Base-by-base conservation (phyloP, 1,284 basidiomycete genomes). In the Malassezia cuniculi region DNA sequence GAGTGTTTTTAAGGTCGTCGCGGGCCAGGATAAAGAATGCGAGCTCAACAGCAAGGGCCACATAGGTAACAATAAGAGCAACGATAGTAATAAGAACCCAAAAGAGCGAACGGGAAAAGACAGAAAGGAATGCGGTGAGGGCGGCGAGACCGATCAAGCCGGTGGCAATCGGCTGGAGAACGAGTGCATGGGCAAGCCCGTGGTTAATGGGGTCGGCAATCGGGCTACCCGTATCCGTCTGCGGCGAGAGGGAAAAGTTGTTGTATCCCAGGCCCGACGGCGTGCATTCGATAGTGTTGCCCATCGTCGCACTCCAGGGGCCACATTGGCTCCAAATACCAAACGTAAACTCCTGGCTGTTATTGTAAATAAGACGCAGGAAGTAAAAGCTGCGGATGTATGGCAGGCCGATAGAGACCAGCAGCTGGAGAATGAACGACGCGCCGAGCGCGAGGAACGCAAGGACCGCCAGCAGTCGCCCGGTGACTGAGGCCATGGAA, bases 351-450 rank as follows among this genome's bases (percentile, higher is more conserved):
- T 29, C 36, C 4, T 43, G 43, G 9, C 30, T 21, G 11, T 34
- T 27, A 8, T 35, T 25, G 6, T n/a, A n/a, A 16, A 32, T 24
- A 11, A 52, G 41, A 32, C 48, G 44, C 35, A 57, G 36, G 38
- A 59, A 59, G 41, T 54, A 54, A 39, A 59, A 52, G 14, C 52
- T 48, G 15, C 51, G 43, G 43, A 59, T 59, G 47, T 53, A 55
- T 7, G 56, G 52, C 34, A 59, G 28, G 10, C 48, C 46, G 14
- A 59, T 32, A n/a, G 54, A 41, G 30, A 56, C 54, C 16, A 59
- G 32, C 22, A 59, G 43, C 44, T 59, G 54, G 10, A 59, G 42
- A 26, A 59, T 50, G 42, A 59, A 55, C 11, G 56, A 57, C 15
- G 52, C 42, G 24, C 56, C 56, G 24, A 59, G 43, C 36, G 52